These are phyloP conservation scores for Petunia axillaris DNA, from an alignment of 257 asterid genomes.

Conservation along the genomic window DNA sequence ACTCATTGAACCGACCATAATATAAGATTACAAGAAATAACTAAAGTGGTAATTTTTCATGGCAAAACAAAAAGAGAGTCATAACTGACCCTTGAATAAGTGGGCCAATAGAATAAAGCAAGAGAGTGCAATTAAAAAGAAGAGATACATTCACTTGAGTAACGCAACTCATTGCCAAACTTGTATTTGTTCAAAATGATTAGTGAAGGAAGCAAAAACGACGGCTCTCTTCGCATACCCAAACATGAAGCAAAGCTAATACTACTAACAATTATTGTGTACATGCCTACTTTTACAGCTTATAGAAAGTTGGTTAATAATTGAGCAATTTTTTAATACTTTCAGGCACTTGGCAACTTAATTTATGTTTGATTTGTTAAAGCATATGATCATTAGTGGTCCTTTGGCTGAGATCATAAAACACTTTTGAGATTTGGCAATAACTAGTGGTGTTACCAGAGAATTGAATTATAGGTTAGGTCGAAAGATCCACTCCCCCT, in stretches of 20 bases:
- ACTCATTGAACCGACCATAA: not conserved
- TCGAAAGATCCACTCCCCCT: not conserved
- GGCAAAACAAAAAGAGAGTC: not conserved
- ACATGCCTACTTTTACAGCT: not conserved
- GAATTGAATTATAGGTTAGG: not conserved
- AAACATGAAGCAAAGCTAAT: conserved; percentile 24
- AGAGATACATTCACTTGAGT: conserved; percentile 6
- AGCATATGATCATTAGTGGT: conserved; percentile 23
- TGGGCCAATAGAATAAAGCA: not conserved
- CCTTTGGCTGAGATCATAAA: conserved; percentile 34
- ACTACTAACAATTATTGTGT: conserved; percentile 4
- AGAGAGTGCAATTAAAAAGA: not conserved
- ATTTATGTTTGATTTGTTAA: not conserved
- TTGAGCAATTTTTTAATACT: not conserved
- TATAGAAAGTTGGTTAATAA: conserved; percentile 10
- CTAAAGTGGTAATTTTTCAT: not conserved
- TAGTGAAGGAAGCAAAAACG: conserved; percentile 26
- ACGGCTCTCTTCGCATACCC: conserved; percentile 36
- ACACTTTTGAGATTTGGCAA: not conserved
- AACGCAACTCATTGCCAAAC: not conserved
- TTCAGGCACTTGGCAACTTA: not conserved
- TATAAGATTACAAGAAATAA: not conserved
- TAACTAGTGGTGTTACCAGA: not conserved
- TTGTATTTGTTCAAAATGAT: conserved; percentile 3
- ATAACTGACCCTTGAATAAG: not conserved